Conservation (phyloP, 768 basidiomycete genomes). For the Rhodotorula babjevae region DNA sequence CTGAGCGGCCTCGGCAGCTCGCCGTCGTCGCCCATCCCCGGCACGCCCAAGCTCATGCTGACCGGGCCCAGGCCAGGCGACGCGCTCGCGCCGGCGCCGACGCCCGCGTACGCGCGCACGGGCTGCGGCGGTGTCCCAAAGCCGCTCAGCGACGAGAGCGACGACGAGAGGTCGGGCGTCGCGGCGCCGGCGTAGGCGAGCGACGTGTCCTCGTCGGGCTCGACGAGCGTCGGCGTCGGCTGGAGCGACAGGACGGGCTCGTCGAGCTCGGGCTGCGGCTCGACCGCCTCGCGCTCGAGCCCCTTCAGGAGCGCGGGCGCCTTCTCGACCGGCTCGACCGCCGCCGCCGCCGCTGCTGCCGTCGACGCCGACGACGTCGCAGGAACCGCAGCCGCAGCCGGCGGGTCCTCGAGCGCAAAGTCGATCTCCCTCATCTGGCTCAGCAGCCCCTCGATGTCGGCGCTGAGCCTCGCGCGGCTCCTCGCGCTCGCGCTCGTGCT, state of each 20-base stretch:
- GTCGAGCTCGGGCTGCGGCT: background rate
- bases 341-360: background rate
- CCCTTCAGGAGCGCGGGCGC: background rate
- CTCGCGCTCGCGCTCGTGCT: background rate
- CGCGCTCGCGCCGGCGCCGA: no score
- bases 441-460: conserved; percentile 32
- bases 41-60: no score
- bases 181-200: background rate
- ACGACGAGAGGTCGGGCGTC: no score
- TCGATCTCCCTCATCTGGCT: conserved; percentile 35
- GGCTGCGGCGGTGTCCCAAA: no score
- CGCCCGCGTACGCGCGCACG: no score
- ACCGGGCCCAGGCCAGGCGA: no score
- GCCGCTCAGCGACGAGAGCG: no score
- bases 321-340: background rate
- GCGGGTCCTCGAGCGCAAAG: conserved; percentile 12
- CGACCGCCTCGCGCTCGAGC: background rate
- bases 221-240: conserved; percentile 1
- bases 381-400: background rate
- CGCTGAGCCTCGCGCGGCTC: conserved; percentile 12
- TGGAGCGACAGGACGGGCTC: no score
- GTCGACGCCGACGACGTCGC: background rate
- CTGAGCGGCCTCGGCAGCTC: background rate
- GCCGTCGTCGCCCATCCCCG: background rate
- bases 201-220: conserved; percentile 9